phyloP scores from a whole-genome alignment of 768 basidiomycete species.

The Agrocybe praecox region DNA sequence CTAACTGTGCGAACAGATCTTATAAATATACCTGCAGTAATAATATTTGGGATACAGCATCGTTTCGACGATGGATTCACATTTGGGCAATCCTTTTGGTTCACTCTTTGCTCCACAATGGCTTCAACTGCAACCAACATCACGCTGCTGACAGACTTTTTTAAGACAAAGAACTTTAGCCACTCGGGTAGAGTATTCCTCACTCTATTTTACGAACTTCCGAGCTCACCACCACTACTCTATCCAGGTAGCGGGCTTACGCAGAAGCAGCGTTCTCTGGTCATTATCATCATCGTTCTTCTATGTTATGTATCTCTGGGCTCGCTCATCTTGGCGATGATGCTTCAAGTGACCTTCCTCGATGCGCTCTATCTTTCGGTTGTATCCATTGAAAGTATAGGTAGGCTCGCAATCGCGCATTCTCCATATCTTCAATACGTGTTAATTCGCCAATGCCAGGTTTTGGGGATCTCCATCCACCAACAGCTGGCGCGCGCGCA shows the following conservation, averaged over 20 bases:
- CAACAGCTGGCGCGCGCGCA: constrained; percentile 49
- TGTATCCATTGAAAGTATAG: constrained; percentile 71
- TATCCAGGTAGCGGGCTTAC: constrained; percentile 75
- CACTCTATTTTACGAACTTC: background rate
- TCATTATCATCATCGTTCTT: constrained; percentile 76
- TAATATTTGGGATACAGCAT: constrained; percentile 63
- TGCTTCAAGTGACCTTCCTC: constrained; percentile 62
- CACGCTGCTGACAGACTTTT: constrained; percentile 65
- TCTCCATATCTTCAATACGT: constrained; percentile 1
- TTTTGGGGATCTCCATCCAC: constrained; percentile 76
- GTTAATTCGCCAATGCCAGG: constrained; percentile 34
- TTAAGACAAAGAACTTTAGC: constrained; percentile 61
- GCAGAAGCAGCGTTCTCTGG: constrained; percentile 75
- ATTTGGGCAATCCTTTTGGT: constrained; percentile 74
- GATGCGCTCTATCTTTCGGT: constrained; percentile 80
- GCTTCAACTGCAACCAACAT: constrained; percentile 66
- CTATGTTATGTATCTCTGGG: constrained; percentile 77
- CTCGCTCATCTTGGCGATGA: constrained; percentile 55
- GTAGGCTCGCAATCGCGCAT: constrained; percentile 28
- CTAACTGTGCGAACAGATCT: constrained; percentile 46
- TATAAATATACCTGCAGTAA: constrained; percentile 65
- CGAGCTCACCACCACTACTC: background rate
- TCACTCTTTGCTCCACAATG: constrained; percentile 74
- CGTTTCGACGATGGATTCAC: constrained; percentile 68
- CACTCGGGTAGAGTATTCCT: constrained; percentile 54